phyloP scores from a whole-genome alignment of 1,139 yeast genomes.

The Yamadazyma mexicana region DNA sequence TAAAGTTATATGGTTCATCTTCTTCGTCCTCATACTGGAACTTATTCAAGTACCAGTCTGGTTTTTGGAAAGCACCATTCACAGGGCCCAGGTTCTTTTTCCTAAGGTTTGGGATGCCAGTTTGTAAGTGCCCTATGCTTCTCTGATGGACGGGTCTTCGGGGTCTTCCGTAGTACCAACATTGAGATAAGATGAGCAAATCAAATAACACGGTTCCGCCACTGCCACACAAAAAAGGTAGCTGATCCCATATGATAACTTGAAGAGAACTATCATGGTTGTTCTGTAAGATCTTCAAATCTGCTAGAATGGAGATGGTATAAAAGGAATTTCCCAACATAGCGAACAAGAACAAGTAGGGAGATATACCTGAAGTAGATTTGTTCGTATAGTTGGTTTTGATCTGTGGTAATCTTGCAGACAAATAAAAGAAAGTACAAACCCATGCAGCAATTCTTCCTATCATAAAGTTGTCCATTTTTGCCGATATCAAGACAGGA shows the following conservation, averaged over 20 bases:
- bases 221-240: conserved; percentile 40
- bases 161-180: conserved; percentile 23
- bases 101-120: neutral
- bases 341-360: conserved; percentile 36
- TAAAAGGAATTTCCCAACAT: conserved; percentile 39
- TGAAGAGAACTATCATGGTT: conserved; percentile 9
- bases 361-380: conserved; percentile 39
- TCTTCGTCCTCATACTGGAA: conserved; percentile 15
- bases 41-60: conserved; percentile 40
- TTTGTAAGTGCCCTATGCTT: neutral
- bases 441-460: conserved; percentile 73
- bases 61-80: conserved; percentile 27
- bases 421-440: conserved; percentile 68
- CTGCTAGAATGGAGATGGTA: conserved; percentile 31
- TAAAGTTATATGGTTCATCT: conserved; percentile 7
- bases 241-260: conserved; percentile 23
- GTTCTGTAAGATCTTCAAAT: conserved; percentile 23
- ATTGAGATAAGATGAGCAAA: conserved; percentile 32
- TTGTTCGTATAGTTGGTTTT: conserved; percentile 31
- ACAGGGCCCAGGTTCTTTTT: neutral
- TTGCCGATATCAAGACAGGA: neutral
- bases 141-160: conserved; percentile 1
- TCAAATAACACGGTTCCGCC: conserved; percentile 40
- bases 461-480: conserved; percentile 11
- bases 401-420: conserved; percentile 81